A percentile compares a stretch with the other conserved stretches of the same genome.
phyloP scores from a whole-genome alignment of 73 alveolate species.

The Symbiodinium natans region DNA sequence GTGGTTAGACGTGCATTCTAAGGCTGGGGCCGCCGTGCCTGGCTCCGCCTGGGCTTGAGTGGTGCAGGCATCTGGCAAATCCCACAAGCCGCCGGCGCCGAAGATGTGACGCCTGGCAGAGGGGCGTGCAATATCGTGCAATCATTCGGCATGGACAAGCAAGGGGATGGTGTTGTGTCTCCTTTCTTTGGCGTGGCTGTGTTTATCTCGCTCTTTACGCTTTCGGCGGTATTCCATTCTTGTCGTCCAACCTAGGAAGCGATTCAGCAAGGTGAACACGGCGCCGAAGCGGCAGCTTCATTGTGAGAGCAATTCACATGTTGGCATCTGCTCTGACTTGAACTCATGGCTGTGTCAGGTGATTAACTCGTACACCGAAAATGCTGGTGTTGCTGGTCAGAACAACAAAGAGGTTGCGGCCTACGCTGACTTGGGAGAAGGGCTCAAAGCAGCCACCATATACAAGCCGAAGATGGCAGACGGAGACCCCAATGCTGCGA shows the following conservation, averaged over 20 bases:
- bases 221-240: too few species aligned
- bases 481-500: conserved; percentile 17
- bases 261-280: background rate
- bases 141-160: too few species aligned
- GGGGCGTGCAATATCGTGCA: too few species aligned
- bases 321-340: too few species aligned
- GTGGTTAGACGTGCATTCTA: background rate
- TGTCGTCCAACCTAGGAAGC: background rate
- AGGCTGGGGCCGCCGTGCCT: background rate
- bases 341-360: conserved; percentile 9
- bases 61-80: background rate
- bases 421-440: conserved; percentile 80
- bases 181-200: too few species aligned
- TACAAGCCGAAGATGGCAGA: conserved; percentile 70
- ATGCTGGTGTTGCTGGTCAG: conserved; percentile 91
- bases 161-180: too few species aligned
- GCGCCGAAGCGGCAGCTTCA: background rate
- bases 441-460: conserved; percentile 85
- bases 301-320: too few species aligned
- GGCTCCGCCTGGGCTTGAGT: background rate
- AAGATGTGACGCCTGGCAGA: background rate
- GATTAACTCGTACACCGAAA: conserved; percentile 74
- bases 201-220: too few species aligned
- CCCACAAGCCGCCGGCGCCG: background rate
- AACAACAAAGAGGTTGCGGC: conserved; percentile 83